Evolutionary conservation across 768 basidiomycete genomes (phyloP).

Genomic region (Lactarius deliciosus): DNA sequence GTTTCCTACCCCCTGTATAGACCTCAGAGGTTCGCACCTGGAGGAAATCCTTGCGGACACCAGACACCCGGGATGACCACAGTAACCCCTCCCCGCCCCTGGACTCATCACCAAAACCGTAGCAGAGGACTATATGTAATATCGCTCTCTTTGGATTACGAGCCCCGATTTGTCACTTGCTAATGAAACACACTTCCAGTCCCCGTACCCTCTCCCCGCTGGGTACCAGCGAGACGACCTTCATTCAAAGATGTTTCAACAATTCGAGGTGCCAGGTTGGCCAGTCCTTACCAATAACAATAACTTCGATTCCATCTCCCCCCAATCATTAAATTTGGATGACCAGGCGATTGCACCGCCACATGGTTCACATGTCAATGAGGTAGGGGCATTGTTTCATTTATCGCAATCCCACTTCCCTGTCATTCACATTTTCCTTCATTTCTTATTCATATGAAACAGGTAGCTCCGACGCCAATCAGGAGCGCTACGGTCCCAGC

Average conservation of each 20-base stretch:
- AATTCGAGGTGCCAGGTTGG: background rate
- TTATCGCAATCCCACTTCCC: background rate
- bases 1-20: too few relatives aligned
- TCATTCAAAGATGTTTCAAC: background rate
- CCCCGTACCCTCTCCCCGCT: background rate
- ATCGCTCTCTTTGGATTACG: background rate
- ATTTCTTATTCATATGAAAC: background rate
- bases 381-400: background rate
- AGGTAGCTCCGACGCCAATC: background rate
- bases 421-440: background rate
- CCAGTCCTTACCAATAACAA: background rate
- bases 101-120: background rate
- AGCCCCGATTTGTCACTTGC: background rate
- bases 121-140: background rate
- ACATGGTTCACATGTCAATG: background rate
- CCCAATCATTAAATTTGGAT: background rate
- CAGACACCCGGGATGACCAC: background rate
- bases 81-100: background rate
- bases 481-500: background rate
- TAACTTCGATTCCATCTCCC: background rate
- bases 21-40: background rate
- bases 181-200: background rate
- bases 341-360: background rate
- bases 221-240: background rate
- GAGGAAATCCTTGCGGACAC: background rate